A percentile compares a stretch with the other conserved stretches of the same genome.
Evolutionary conservation across 208 protist species (phyloP).

Genomic region (Spongospora subterranea): DNA sequence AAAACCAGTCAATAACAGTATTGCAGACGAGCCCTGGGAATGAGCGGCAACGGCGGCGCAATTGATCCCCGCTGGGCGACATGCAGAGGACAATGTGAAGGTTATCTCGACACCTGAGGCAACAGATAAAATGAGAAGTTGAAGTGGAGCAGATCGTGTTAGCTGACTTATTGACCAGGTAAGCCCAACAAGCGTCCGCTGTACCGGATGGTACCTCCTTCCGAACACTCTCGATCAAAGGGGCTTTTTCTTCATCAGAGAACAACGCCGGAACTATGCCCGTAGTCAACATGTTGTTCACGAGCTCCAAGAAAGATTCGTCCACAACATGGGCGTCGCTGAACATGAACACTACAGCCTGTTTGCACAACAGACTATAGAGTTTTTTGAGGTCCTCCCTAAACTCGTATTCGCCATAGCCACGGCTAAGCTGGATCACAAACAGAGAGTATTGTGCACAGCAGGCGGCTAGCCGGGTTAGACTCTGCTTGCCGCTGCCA

Average conservation of each 20-base stretch:
- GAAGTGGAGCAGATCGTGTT: neutral
- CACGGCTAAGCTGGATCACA: constrained; percentile 94
- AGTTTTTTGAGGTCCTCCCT: constrained; percentile 96
- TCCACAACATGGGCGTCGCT: constrained; percentile 96
- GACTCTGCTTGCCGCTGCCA: constrained; percentile 94
- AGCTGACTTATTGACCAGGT: constrained; percentile 94
- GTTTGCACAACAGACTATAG: constrained; percentile 84
- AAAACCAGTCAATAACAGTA: constrained; percentile 98
- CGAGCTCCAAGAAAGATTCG: constrained; percentile 96
- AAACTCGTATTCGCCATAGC: constrained; percentile 95
- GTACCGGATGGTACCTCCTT: constrained; percentile 86
- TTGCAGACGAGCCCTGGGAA: constrained; percentile 82
- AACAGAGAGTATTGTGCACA: constrained; percentile 91
- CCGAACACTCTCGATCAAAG: constrained; percentile 87
- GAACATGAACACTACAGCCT: constrained; percentile 96
- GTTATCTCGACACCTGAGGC: constrained; percentile 97
- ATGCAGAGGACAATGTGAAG: constrained; percentile 97
- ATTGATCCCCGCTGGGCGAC: constrained; percentile 92
- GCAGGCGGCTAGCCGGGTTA: constrained; percentile 89
- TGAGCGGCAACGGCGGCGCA: constrained; percentile 78
- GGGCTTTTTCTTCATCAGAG: constrained; percentile 95
- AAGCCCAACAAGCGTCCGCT: constrained; percentile 94
- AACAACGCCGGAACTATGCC: constrained; percentile 98
- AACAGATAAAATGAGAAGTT: constrained; percentile 80
- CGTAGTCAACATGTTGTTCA: constrained; percentile 98